phyloP scores from a whole-genome alignment of 2,329 filamentous ascomycete species.

The Hymenoscyphus repandus region DNA sequence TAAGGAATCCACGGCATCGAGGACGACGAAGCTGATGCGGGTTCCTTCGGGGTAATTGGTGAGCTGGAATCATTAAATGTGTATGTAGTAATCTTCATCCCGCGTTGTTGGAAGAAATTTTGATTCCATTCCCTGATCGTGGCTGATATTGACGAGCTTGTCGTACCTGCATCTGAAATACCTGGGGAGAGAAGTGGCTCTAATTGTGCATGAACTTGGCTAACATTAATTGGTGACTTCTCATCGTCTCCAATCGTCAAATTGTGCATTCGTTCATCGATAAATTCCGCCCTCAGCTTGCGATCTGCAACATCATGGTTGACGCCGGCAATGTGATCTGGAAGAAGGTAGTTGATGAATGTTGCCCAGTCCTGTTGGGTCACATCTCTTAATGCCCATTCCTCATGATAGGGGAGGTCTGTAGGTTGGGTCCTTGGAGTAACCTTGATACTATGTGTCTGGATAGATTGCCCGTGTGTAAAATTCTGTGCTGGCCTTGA shows the following conservation, averaged over 20 bases:
- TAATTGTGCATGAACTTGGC: conserved; percentile 39
- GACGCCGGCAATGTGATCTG: conserved; percentile 38
- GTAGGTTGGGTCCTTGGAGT: conserved; percentile 12
- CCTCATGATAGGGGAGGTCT: conserved; percentile 21
- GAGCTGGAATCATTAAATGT: conserved; percentile 38
- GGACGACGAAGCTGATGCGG: conserved; percentile 34
- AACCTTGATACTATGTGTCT: conserved; percentile 14
- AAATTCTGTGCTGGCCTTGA: conserved; percentile 25
- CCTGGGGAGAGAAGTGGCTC: conserved; percentile 27
- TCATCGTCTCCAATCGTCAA: conserved; percentile 19
- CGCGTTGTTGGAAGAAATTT: conserved; percentile 49
- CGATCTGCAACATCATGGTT: conserved; percentile 46
- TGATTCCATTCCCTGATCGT: conserved; percentile 52
- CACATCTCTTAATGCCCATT: conserved; percentile 37
- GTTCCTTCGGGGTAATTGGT: not conserved
- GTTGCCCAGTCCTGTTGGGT: conserved; percentile 52
- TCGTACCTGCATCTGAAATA: conserved; percentile 3
- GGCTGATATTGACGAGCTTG: conserved; percentile 32
- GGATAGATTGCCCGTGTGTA: conserved; percentile 26
- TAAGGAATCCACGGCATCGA: conserved; percentile 42
- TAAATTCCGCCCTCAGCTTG: conserved; percentile 42
- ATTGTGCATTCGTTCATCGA: conserved; percentile 25
- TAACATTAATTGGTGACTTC: conserved; percentile 22
- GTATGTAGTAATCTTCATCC: conserved; percentile 39
- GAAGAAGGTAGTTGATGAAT: conserved; percentile 52